Percentiles rank a stretch among this genome's conserved stretches.
phyloP scores from a whole-genome alignment of 2,329 filamentous ascomycete genomes.

The Aschersonia sp. region DNA sequence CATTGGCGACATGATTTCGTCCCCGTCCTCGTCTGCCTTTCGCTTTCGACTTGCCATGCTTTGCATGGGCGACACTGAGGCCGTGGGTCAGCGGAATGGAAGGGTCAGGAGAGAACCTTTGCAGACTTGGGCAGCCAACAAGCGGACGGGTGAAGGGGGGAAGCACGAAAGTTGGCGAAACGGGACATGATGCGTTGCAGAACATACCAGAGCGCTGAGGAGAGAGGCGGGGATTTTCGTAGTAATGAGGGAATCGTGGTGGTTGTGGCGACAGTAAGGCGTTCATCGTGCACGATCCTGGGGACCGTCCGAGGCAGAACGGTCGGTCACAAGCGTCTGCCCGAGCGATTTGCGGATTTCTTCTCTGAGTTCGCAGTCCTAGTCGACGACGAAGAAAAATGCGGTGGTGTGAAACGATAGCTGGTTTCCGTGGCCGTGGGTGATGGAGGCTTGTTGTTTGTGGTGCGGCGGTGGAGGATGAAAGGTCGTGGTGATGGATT shows the following conservation, averaged over 20 bases:
- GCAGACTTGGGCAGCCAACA: not conserved
- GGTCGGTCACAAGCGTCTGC: not conserved
- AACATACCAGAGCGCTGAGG: slow-evolving; percentile 39
- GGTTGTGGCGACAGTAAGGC: slow-evolving; percentile 46
- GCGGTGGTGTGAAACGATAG: too few relatives aligned
- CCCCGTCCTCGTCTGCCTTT: slow-evolving; percentile 67
- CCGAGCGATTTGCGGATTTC: not conserved
- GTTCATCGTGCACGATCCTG: slow-evolving; percentile 35
- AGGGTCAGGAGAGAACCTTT: not conserved
- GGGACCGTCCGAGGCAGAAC: not conserved
- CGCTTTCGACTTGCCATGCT: slow-evolving; percentile 56
- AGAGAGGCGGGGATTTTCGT: slow-evolving; percentile 39
- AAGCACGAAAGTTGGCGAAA: not conserved
- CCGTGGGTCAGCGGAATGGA: not conserved
- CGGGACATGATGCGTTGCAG: not conserved
- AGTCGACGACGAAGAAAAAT: too few relatives aligned
- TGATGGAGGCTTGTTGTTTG: too few relatives aligned
- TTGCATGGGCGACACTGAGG: slow-evolving; percentile 28
- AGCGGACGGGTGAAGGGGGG: too few relatives aligned
- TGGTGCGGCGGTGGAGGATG: too few relatives aligned
- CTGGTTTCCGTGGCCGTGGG: too few relatives aligned
- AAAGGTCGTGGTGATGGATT: not conserved
- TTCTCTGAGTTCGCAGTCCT: too few relatives aligned
- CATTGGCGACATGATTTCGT: slow-evolving; percentile 81
- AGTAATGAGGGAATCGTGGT: slow-evolving; percentile 42